Evolutionary conservation across 768 basidiomycete species (phyloP), one percentile per base, ranked within the genome.

Genomic region (Amanita thiersii): DNA sequence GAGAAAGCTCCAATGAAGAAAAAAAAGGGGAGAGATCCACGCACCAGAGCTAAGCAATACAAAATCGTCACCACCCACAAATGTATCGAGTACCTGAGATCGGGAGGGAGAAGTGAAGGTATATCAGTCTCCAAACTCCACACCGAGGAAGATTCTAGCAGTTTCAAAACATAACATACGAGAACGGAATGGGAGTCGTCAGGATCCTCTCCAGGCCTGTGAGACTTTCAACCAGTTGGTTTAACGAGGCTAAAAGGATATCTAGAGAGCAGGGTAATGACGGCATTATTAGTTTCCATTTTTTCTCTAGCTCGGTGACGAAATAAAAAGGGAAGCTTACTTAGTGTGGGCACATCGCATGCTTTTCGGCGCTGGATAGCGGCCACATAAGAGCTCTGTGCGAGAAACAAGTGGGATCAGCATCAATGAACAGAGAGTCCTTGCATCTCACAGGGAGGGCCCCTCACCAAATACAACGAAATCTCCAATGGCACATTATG

Each of bases 151-250:
- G 44, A 26, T 24, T 32, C 23, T 26, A 28, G 20, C 24, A 4
- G 21, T 30, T 8, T 44, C 37, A 17, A 39, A 11, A 45, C 36
- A 15, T 23, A 3, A 58, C 72, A 30, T 49, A 83, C 73, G 81
- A 84, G 60, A 81, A 85, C 7, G 82, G 84, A 33, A 86, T 82
- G 2, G 83, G 82, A 1, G 81, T 82, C 0, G 81, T 85, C 3
- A 86, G 65, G 47, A 85, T 82, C 30, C 84, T 65, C 51, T 86
- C 83, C 1, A 86, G 63, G 3, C 79, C 78, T 8, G 81, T 83
- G 36, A 86, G 60, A 20, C 75, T 70, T 42, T 84, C 80, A 3
- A 79, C 75, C 15, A 83, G 68, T 45, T 69, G 66, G 49, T 68
- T 73, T 6, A 84, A 55, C 3, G 77, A 54, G 2, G 46, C 53